Evolutionary conservation across 441 rosid species (phyloP).

Genomic region (Omphalea diandra): DNA sequence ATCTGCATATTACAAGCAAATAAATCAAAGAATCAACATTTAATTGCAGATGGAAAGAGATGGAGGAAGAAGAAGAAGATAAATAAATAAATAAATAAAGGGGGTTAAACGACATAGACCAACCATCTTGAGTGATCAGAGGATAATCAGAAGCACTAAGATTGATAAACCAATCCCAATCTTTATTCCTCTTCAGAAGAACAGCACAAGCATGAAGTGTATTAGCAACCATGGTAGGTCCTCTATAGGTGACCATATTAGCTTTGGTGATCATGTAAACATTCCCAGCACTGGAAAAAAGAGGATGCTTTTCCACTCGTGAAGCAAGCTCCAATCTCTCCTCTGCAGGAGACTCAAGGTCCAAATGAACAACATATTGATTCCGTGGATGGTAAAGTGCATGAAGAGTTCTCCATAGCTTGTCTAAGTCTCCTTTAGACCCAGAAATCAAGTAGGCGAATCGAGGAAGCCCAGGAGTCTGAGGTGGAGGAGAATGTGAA

Average conservation of each 20-base stretch:
- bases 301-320: constrained; percentile 59
- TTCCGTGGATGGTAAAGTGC: constrained; percentile 89
- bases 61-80: not conserved
- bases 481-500: constrained; percentile 30
- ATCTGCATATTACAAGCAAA: constrained; percentile 52
- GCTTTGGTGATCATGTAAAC: constrained; percentile 85
- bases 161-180: constrained; percentile 99
- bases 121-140: constrained; percentile 97
- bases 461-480: constrained; percentile 49
- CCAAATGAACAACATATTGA: constrained; percentile 86
- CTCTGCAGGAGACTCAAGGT: constrained; percentile 80
- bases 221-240: constrained; percentile 99
- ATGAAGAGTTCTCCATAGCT: constrained; percentile 91
- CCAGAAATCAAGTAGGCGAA: constrained; percentile 94
- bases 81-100: too few species aligned
- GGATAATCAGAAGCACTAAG: constrained; percentile 99
- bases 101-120: constrained; percentile 18
- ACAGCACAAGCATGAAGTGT: constrained; percentile 97
- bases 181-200: constrained; percentile 72
- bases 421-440: constrained; percentile 84
- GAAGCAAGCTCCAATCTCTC: constrained; percentile 79
- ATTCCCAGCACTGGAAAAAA: constrained; percentile 69
- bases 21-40: constrained; percentile 14
- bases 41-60: not conserved
- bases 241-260: constrained; percentile 95